Percentiles rank a stretch among this genome's conserved stretches.
phyloP scores from a whole-genome alignment of 805 yeast species.

The Alloascoidea hylecoeti region DNA sequence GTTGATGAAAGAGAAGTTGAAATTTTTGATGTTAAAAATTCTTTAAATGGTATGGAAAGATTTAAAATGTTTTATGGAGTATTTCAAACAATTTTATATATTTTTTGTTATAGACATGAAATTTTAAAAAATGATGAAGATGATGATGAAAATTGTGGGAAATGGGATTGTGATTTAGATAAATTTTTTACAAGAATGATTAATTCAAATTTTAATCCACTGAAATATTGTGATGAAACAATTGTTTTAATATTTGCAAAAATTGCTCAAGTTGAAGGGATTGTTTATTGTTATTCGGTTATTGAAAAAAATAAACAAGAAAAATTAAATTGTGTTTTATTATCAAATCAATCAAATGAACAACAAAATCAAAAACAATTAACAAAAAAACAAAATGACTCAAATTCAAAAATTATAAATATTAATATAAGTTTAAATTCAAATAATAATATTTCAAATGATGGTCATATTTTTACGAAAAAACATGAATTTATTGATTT shows the following conservation, averaged over 20 bases:
- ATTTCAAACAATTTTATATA: constrained; percentile 79
- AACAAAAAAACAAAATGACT: neutral
- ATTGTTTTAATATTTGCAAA: constrained; percentile 91
- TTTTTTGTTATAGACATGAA: constrained; percentile 78
- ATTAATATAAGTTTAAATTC: too few species aligned
- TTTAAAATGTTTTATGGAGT: constrained; percentile 84
- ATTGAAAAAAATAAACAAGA: constrained; percentile 81
- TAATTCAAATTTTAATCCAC: constrained; percentile 82
- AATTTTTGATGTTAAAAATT: constrained; percentile 45
- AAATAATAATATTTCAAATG: neutral
- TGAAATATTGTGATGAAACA: constrained; percentile 85
- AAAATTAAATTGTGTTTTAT: constrained; percentile 27
- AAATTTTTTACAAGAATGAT: constrained; percentile 78
- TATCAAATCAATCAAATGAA: too few species aligned
- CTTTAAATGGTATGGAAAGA: constrained; percentile 71
- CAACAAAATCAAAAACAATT: too few species aligned
- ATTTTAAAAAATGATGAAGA: constrained; percentile 29
- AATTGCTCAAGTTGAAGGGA: constrained; percentile 77
- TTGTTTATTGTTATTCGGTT: constrained; percentile 86
- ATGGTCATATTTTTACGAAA: constrained; percentile 18
- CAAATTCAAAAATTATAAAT: neutral
- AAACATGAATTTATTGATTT: constrained; percentile 78
- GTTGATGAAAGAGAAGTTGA: constrained; percentile 78
- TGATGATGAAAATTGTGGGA: constrained; percentile 14
- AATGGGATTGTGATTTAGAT: constrained; percentile 75